These are phyloP conservation scores for Pythium chondricola DNA, from an alignment of 352 stramenopile species.

Conservation along the genomic window DNA sequence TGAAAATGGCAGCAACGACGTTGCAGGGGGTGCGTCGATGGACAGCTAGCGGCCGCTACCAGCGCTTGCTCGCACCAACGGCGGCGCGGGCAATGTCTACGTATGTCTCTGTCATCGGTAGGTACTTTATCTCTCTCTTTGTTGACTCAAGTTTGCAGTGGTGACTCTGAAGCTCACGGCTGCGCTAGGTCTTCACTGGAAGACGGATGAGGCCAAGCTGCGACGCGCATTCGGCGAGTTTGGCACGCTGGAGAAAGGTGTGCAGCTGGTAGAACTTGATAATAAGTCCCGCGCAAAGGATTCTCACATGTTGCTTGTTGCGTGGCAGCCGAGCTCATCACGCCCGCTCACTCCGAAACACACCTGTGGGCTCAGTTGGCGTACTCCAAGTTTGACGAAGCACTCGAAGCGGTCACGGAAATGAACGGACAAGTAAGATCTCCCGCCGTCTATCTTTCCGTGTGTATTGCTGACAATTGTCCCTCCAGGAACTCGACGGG, in stretches of 20 bases:
- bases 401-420: conserved; percentile 55
- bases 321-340: conserved; percentile 37
- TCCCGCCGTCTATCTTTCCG: not conserved
- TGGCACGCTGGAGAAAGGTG: conserved; percentile 50
- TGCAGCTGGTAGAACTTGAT: not conserved
- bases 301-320: not conserved
- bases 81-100: conserved; percentile 4
- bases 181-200: conserved; percentile 82
- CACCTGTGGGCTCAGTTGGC: conserved; percentile 60
- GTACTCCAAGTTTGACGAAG: conserved; percentile 67
- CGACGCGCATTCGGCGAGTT: conserved; percentile 46
- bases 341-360: conserved; percentile 45
- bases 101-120: conserved; percentile 19
- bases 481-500: conserved; percentile 54
- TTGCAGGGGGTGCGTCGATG: not conserved
- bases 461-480: not conserved
- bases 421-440: conserved; percentile 66
- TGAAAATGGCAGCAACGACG: conserved; percentile 1
- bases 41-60: not conserved
- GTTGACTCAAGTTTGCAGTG: not conserved
- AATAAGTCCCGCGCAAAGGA: not conserved
- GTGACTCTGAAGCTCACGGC: not conserved
- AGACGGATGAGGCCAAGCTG: conserved; percentile 71
- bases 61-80: not conserved
- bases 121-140: not conserved